phyloP scores from a whole-genome alignment of 2,329 filamentous ascomycete species.

The Apiospora sp. region DNA sequence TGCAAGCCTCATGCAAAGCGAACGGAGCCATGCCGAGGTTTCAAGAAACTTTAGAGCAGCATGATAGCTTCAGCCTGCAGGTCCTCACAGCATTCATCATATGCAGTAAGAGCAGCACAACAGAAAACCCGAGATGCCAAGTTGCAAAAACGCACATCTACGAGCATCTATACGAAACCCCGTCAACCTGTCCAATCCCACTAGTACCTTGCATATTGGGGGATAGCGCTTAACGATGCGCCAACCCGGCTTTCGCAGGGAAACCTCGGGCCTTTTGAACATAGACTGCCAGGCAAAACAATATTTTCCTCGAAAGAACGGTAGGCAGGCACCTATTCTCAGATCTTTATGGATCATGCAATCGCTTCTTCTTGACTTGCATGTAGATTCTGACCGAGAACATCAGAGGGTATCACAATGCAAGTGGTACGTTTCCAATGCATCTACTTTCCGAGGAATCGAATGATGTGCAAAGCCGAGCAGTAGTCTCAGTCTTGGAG shows the following conservation, averaged over 20 bases:
- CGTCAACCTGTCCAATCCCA: not conserved
- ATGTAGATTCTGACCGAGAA: not conserved
- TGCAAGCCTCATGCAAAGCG: not conserved
- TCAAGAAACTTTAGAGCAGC: not conserved
- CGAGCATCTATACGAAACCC: not conserved
- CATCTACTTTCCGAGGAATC: conserved; percentile 4
- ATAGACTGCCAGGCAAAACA: not conserved
- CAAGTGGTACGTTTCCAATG: not conserved
- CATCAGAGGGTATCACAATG: not conserved
- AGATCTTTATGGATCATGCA: not conserved
- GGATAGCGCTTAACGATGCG: not conserved
- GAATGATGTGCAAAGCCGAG: not conserved
- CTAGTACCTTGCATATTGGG: conserved; percentile 4
- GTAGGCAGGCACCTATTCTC: no score
- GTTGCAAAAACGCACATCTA: not conserved
- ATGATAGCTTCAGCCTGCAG: not conserved
- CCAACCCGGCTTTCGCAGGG: not conserved
- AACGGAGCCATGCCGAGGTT: not conserved
- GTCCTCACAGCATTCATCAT: not conserved
- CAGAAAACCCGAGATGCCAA: no score
- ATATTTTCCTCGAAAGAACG: not conserved
- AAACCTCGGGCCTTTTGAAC: not conserved
- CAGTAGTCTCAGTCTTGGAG: not conserved
- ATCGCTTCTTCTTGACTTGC: not conserved
- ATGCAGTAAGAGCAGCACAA: not conserved